Evolutionary conservation across 1,139 yeast genomes (phyloP).

Genomic region (Taphrina wiesneri): DNA sequence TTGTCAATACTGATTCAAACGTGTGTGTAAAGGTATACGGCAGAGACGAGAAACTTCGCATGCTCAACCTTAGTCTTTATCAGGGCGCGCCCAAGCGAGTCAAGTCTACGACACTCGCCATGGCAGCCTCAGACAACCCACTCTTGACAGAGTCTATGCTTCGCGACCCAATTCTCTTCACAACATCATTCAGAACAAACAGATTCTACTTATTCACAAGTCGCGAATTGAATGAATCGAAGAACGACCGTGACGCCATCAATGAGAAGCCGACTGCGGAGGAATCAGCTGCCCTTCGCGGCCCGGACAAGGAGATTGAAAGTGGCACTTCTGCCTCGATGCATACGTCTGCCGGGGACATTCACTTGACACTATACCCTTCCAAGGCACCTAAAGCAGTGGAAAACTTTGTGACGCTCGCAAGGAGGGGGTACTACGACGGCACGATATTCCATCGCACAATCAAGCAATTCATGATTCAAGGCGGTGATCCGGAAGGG

Average conservation of each 20-base stretch:
- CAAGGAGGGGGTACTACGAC: conserved; percentile 50
- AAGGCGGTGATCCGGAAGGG: conserved; percentile 57
- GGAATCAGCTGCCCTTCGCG: conserved; percentile 32
- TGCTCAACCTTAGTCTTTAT: conserved; percentile 44
- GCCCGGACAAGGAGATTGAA: conserved; percentile 33
- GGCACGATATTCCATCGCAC: conserved; percentile 53
- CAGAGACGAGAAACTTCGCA: conserved; percentile 45
- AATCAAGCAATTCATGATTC: conserved; percentile 55
- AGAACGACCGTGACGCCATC: conserved; percentile 41
- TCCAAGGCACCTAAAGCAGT: conserved; percentile 51
- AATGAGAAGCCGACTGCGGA: conserved; percentile 42
- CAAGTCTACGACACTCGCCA: conserved; percentile 45
- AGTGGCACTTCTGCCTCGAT: conserved; percentile 42
- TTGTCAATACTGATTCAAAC: conserved; percentile 46
- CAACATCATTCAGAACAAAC: conserved; percentile 45
- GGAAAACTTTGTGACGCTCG: conserved; percentile 51
- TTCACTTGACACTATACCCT: conserved; percentile 48
- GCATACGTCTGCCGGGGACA: conserved; percentile 55
- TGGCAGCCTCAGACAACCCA: conserved; percentile 50
- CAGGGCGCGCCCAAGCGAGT: conserved; percentile 45
- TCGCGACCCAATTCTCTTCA: conserved; percentile 47
- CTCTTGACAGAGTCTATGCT: conserved; percentile 47
- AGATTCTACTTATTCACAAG: conserved; percentile 48
- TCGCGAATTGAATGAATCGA: conserved; percentile 36
- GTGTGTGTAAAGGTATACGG: conserved; percentile 46